phyloP scores from a whole-genome alignment of 257 asterid species.

The Lantana camara region DNA sequence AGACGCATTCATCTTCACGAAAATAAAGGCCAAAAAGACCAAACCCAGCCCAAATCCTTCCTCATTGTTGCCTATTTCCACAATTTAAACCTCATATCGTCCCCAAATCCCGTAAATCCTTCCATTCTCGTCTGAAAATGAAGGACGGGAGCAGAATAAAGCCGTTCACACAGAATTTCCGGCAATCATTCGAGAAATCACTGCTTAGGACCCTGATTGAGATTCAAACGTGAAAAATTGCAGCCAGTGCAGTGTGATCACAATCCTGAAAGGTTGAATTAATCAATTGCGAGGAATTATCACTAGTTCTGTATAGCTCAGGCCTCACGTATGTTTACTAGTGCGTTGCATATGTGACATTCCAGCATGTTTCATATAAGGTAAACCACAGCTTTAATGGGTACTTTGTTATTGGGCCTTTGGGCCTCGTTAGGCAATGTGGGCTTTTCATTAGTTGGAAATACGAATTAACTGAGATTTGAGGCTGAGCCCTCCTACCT shows the following conservation, averaged over 20 bases:
- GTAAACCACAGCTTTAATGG: too few species aligned
- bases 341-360: too few species aligned
- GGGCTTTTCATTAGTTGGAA: not conserved
- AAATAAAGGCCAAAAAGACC: slow-evolving; percentile 51
- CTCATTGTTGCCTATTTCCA: slow-evolving; percentile 47
- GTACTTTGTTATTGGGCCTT: not conserved
- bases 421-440: not conserved
- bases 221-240: slow-evolving; percentile 2
- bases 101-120: slow-evolving; percentile 18
- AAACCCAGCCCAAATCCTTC: slow-evolving; percentile 60
- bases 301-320: too few species aligned
- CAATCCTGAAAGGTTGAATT: too few species aligned
- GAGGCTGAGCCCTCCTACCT: too few species aligned
- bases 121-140: not conserved
- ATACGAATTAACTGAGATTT: too few species aligned
- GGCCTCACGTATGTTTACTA: too few species aligned
- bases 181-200: slow-evolving; percentile 5
- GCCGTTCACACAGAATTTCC: not conserved
- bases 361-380: too few species aligned
- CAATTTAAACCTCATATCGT: slow-evolving; percentile 43
- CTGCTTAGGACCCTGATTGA: not conserved
- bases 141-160: not conserved
- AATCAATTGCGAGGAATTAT: too few species aligned
- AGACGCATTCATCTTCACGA: too few species aligned
- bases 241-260: too few species aligned